phyloP scores from a whole-genome alignment of 345 rosid genomes.

The Mangifera indica region DNA sequence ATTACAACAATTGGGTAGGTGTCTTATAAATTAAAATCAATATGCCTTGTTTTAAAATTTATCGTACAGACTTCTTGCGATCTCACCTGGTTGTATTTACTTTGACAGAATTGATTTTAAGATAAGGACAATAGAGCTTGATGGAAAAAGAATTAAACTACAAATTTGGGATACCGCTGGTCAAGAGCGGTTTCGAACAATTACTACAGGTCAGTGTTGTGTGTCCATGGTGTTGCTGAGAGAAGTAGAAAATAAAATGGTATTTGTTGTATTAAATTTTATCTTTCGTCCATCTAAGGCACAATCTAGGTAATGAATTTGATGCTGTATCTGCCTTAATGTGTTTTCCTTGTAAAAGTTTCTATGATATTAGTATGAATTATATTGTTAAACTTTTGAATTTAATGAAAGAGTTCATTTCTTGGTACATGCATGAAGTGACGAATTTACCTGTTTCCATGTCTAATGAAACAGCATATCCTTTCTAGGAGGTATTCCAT shows the following conservation, averaged over 20 bases:
- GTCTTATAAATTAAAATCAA: neutral
- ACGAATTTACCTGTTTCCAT: neutral
- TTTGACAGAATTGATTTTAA: slow-evolving; percentile 81
- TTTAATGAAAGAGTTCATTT: neutral
- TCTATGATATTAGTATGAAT: neutral
- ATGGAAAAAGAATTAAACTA: slow-evolving; percentile 88
- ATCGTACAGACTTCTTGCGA: neutral
- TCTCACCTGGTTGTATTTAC: slow-evolving; percentile 18
- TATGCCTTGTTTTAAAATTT: neutral
- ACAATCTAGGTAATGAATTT: neutral
- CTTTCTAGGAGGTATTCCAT: neutral
- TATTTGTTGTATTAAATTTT: neutral
- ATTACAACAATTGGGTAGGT: slow-evolving; percentile 94
- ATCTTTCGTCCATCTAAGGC: neutral
- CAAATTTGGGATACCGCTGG: slow-evolving; percentile 98
- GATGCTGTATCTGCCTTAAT: neutral
- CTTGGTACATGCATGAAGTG: neutral
- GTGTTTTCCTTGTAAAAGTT: neutral
- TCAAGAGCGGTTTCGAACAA: slow-evolving; percentile 81
- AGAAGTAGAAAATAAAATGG: neutral
- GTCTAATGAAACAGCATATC: neutral
- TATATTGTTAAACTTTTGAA: neutral
- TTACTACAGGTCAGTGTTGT: slow-evolving; percentile 74
- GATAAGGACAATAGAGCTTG: slow-evolving; percentile 95
- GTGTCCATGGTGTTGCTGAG: neutral